A percentile compares a stretch with the other conserved stretches of the same genome.
Conservation (phyloP, 495 filamentous ascomycete genomes). For the Podospora australis region DNA sequence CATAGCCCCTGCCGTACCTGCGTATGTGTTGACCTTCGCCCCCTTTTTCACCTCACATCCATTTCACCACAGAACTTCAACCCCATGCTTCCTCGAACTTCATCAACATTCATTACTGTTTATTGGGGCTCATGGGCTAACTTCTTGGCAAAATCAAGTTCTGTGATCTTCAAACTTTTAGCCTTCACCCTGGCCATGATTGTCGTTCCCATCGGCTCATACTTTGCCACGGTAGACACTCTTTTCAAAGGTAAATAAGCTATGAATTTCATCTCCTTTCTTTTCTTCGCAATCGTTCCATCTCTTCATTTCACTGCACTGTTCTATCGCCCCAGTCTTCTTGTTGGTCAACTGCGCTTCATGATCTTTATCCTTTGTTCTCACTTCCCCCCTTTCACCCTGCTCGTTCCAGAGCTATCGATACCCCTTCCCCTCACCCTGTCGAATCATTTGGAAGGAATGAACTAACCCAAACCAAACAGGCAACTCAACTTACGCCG, state of each 20-base stretch:
- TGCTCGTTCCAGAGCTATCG: neutral
- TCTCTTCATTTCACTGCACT: neutral
- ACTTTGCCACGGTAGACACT: conserved; percentile 71
- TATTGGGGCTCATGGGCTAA: too few relatives aligned
- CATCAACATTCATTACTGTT: too few relatives aligned
- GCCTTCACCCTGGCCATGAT: conserved; percentile 91
- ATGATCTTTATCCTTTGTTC: too few relatives aligned
- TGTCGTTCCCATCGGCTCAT: conserved; percentile 71
- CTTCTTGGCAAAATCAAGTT: too few relatives aligned
- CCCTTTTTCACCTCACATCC: neutral
- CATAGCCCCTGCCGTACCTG: conserved; percentile 63
- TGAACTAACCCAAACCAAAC: neutral
- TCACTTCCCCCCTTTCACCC: neutral
- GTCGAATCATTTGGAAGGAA: neutral
- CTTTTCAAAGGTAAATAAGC: conserved; percentile 66
- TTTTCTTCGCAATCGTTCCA: neutral
- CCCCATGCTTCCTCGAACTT: conserved; percentile 9
- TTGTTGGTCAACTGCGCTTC: too few relatives aligned
- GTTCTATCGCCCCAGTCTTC: neutral
- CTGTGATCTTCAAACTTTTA: conserved; percentile 83
- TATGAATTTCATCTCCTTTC: too few relatives aligned
- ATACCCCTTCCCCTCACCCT: too few relatives aligned
- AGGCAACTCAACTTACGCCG: conserved; percentile 86
- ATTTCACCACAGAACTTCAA: neutral
- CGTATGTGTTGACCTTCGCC: conserved; percentile 45